phyloP scores from a whole-genome alignment of 1,284 basidiomycete species.

The Puccinia sorghi region DNA sequence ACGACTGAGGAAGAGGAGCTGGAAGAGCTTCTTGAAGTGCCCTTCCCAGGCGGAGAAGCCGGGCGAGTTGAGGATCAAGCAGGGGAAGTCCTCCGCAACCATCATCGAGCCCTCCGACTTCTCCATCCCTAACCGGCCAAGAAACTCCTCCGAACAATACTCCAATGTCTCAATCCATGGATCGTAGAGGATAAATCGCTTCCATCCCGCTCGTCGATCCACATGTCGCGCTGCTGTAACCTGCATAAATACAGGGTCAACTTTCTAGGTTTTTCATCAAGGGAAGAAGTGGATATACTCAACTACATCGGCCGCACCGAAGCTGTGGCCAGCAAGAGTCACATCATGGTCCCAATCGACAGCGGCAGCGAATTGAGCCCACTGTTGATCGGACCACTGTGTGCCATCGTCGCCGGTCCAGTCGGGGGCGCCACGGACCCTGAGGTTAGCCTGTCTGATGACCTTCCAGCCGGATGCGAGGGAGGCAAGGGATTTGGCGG shows the following conservation, averaged over 20 bases:
- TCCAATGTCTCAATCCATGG: constrained; percentile 41
- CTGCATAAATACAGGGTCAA: constrained; percentile 2
- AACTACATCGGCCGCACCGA: constrained; percentile 43
- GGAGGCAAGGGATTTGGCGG: constrained; percentile 2
- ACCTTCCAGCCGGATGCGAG: constrained; percentile 28
- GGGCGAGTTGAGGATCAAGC: constrained; percentile 44
- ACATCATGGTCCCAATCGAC: constrained; percentile 36
- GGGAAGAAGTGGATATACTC: constrained; percentile 11
- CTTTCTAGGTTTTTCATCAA: too few relatives aligned
- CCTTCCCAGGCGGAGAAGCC: constrained; percentile 35
- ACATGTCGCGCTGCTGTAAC: constrained; percentile 32
- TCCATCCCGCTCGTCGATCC: constrained; percentile 20
- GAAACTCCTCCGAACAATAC: constrained; percentile 3
- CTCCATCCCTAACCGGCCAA: not conserved
- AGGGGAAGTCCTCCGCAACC: constrained; percentile 3
- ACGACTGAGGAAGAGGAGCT: constrained; percentile 4
- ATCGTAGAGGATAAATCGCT: constrained; percentile 31
- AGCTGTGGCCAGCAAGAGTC: constrained; percentile 45
- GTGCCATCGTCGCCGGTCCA: constrained; percentile 45
- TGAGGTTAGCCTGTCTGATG: constrained; percentile 21
- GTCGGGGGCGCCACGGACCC: constrained; percentile 25
- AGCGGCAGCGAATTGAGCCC: constrained; percentile 11
- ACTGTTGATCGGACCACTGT: constrained; percentile 33
- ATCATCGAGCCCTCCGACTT: not conserved
- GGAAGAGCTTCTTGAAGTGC: constrained; percentile 33